Evolutionary conservation across 1,284 basidiomycete genomes (phyloP), one percentile per base, ranked within the genome.

Genomic region (Ceratobasidium sp.): DNA sequence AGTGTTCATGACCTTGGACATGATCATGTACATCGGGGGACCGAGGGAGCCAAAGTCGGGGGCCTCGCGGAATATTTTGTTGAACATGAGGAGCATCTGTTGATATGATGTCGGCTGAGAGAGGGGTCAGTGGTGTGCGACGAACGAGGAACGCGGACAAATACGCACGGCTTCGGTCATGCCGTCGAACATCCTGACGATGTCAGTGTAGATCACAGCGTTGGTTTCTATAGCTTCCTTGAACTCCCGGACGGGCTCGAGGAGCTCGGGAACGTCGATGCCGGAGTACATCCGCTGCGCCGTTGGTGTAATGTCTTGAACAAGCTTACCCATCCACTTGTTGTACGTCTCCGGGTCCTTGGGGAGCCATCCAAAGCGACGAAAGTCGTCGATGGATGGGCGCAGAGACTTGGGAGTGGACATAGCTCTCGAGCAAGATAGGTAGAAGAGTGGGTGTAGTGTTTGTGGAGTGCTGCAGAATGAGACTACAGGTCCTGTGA

Each of bases 11-110:
- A 52, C 50, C 66, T 52, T 57, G 48, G 70, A 17, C 10, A 69
- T 20, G 66, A 89, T 81, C 1, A 86, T 86, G 73, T 86, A 86
- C 77, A 88, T 84, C 6, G 88, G 87, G 28, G 86, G 84, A 40
- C 85, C 86, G 26, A 87, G 85, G 20, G 86, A 77, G 23, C 83
- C 85, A 23, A 46, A 46, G 44, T 13, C 13, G 44, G 44, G 44
- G 13, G 44, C 44, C 44, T 46, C 44, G 13, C 44, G 44, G 44
- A 46, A 87, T 77, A 20, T 83, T 84, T 23, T 82, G 82, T 46
- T 85, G 79, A 6, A 83, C 84, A 56, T 84, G 88, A 5, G 79
- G 79, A 0, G 87, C 87, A 0, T 87, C 86, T 52, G 85, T 84
- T 1, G 77, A 80, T 33, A 89, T 81, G 78, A 88, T 83, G 57